Base-by-base conservation (phyloP, 805 yeast species). In the Lachancea fermentati region DNA sequence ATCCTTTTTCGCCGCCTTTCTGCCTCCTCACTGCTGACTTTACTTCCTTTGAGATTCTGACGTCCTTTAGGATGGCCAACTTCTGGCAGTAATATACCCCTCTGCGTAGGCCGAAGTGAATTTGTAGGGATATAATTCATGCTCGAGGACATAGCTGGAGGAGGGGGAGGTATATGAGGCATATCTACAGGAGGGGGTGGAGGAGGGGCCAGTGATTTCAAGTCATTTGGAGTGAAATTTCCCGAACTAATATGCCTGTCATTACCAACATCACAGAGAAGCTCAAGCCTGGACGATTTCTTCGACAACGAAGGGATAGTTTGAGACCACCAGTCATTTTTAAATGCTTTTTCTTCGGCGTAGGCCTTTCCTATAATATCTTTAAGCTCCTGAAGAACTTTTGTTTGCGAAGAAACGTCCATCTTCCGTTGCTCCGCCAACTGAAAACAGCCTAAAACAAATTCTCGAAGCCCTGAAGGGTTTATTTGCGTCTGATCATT, bases 1-100 rank as follows among this genome's bases (percentile, higher is more conserved):
- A 67, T 63, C 30, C 72, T 59, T 30, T 51, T 55, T 28, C 46
- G 58, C 41, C 63, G 58, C 45, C 61, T 58, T 30, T 39, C 42
- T 7, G 50, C 55, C 4, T 39, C 46, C 8, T 62, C 60, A 2
- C 12, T 17, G 5, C 39, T 19, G 3, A 19, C 37, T 14, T 34
- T 24, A 13, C 15, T 7, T 7, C 31, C 17, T 32, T 34, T 24
- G 31, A 9, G 1, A 25, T 32, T 15, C 11, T 22, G 26, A 11
- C 11, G 19, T 7, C 15, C 19, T 31, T 24, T 37, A 13, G 16
- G 39, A 35, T 30, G 37, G 43, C 33, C 29, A 34, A 33, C 16
- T 13, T 29, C 31, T n/a, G 31, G 48, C 42, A 11, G 28, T 2
- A 8, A 6, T 29, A 19, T 38, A 17, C 9, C 29, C n/a, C 16